A percentile compares a stretch with the other conserved stretches of the same genome.
phyloP scores from a whole-genome alignment of 495 filamentous ascomycete species.

The Penicillium coffeae region DNA sequence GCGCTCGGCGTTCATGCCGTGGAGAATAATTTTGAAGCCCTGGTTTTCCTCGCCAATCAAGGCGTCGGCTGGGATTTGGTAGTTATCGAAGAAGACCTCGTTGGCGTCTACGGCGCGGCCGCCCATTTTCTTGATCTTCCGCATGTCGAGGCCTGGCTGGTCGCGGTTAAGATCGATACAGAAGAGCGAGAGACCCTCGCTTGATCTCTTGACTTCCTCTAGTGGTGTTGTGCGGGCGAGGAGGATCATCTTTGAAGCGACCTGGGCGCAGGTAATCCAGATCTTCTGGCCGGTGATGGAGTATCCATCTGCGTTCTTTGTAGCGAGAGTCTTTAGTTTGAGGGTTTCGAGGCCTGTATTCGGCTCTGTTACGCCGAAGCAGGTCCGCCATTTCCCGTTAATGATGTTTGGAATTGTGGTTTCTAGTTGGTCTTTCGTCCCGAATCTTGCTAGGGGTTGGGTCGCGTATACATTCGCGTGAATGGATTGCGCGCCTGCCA shows the following conservation, averaged over 20 bases:
- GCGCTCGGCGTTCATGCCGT: conserved; percentile 82
- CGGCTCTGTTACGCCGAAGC: conserved; percentile 64
- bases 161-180: conserved; percentile 66
- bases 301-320: conserved; percentile 49
- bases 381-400: conserved; percentile 61
- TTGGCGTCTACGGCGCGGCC: conserved; percentile 76
- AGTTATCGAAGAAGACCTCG: conserved; percentile 79
- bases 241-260: conserved; percentile 72
- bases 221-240: conserved; percentile 69
- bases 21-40: conserved; percentile 73
- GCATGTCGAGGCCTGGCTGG: conserved; percentile 55
- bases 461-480: conserved; percentile 79
- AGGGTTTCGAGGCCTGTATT: conserved; percentile 75
- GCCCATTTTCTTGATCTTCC: conserved; percentile 78
- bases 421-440: conserved; percentile 54
- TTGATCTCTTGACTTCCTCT: conserved; percentile 60
- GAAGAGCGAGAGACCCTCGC: conserved; percentile 69
- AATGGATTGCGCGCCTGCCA: conserved; percentile 72
- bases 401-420: conserved; percentile 66
- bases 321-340: conserved; percentile 58
- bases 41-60: conserved; percentile 66
- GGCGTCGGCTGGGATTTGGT: conserved; percentile 54
- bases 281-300: conserved; percentile 72
- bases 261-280: conserved; percentile 78
- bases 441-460: conserved; percentile 70